Evolutionary conservation across 805 yeast species (phyloP).

Genomic region (Saturnispora bothae): DNA sequence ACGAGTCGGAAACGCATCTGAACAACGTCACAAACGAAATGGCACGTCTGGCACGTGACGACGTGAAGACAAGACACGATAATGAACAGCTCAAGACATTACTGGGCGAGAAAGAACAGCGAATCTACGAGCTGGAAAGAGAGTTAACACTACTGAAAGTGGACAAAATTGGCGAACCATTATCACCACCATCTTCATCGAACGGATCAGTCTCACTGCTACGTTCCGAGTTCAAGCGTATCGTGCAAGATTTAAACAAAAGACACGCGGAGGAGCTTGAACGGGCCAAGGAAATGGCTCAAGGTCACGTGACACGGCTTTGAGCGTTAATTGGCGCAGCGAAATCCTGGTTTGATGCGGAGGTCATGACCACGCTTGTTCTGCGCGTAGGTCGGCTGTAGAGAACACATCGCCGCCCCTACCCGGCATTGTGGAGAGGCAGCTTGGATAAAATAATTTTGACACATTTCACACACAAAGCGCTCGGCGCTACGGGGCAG

Average conservation of each 20-base stretch:
- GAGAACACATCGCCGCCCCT: no score
- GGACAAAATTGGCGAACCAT: not conserved
- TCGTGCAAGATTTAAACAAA: constrained; percentile 50
- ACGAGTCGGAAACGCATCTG: constrained; percentile 30
- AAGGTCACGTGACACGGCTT: no score
- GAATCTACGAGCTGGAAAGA: constrained; percentile 7
- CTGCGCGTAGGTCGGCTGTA: no score
- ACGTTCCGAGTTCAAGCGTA: constrained; percentile 57
- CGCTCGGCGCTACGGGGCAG: no score
- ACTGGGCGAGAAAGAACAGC: constrained; percentile 4
- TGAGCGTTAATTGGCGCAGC: no score
- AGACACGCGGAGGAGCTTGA: constrained; percentile 48
- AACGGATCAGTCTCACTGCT: constrained; percentile 36
- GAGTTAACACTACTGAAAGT: not conserved
- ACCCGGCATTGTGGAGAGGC: no score
- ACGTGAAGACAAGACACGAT: not conserved
- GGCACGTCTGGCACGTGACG: constrained; percentile 12
- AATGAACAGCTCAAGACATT: not conserved
- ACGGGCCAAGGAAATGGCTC: constrained; percentile 11
- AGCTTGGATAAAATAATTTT: no score
- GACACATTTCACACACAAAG: no score
- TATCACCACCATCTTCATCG: not conserved
- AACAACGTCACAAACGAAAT: constrained; percentile 24
- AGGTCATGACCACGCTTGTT: no score
- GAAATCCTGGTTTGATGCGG: not conserved